Base-by-base conservation (phyloP, 2,329 filamentous ascomycete species). In the Hymenoscyphus albidus region DNA sequence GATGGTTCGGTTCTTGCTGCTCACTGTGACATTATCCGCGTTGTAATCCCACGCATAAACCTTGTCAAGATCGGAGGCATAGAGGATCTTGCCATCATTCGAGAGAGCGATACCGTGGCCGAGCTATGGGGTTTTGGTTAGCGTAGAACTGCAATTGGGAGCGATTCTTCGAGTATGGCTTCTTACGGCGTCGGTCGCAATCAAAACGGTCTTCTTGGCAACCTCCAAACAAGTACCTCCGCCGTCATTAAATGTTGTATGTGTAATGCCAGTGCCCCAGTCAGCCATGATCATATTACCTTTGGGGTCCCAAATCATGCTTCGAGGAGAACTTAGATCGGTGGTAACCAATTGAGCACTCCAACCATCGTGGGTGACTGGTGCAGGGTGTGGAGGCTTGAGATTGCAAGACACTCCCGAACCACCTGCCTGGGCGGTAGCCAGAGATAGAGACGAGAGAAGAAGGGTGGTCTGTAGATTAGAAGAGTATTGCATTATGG, bases 31-130 rank as follows among this genome's bases (percentile, higher is more conserved):
- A 9, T 79, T 76, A 2, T 75, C 72, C n/a, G 83, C 76, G 72
- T 90, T 81, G 73, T 93, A 93, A 35, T 79, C 74, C 85, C 88
- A 92, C 1, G 84, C 78, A 72, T 81, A 88, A 40, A 90, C 86
- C n/a, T 80, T 78, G 58, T 83, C 79, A 5, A 80, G 73, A 1
- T 82, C 83, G 0, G 88, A 91, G 16, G 82, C 83, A 70, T 84
- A 86, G 62, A 87, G 73, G 1, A 80, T 85, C 51, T 76, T 79
- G 62, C 82, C 81, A 73, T 87, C 81, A 3, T 75, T 72, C 0
- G 82, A 83, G 22, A 87, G 71, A 35, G 83, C 80, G 60, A 87
- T 77, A 48, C 83, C 83, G 68, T 87, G 85, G 70, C 83, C 85
- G 18, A 86, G 76, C 81, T 85, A 62, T 4, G 2, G 35, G 9